Evolutionary conservation across 768 basidiomycete genomes (phyloP).

Genomic region (Hypsizygus marmoreus): DNA sequence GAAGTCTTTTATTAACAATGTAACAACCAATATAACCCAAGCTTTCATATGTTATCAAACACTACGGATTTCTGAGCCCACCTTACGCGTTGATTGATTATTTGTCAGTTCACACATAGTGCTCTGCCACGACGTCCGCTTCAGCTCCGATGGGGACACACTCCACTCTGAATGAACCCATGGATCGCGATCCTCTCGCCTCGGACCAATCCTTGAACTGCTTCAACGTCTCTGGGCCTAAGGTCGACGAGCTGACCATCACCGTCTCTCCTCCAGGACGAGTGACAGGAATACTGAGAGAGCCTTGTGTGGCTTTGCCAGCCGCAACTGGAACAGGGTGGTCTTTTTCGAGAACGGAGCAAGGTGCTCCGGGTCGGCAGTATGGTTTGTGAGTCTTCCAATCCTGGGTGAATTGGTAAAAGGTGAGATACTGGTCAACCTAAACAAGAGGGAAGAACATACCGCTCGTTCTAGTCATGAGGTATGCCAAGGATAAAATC

Average conservation of each 20-base stretch:
- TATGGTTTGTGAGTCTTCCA: constrained; percentile 39
- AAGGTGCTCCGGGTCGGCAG: constrained; percentile 31
- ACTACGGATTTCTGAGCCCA: too few relatives aligned
- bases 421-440: too few relatives aligned
- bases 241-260: constrained; percentile 28
- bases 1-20: not conserved
- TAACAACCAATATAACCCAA: too few relatives aligned
- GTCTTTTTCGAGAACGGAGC: constrained; percentile 29
- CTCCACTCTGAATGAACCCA: too few relatives aligned
- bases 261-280: constrained; percentile 22
- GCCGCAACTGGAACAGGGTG: constrained; percentile 3
- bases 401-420: constrained; percentile 16
- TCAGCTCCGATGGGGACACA: too few relatives aligned
- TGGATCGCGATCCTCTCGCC: too few relatives aligned
- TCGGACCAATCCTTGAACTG: constrained; percentile 19
- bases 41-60: too few relatives aligned
- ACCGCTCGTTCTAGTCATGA: constrained; percentile 13
- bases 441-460: not conserved
- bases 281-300: constrained; percentile 26
- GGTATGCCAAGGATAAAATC: not conserved
- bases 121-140: too few relatives aligned
- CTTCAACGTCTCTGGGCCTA: constrained; percentile 29
- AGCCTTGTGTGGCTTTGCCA: constrained; percentile 15
- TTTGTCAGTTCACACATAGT: too few relatives aligned
- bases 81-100: too few relatives aligned